phyloP scores from a whole-genome alignment of 2,329 filamentous ascomycete species.

The Arthrobotrys sinensis region DNA sequence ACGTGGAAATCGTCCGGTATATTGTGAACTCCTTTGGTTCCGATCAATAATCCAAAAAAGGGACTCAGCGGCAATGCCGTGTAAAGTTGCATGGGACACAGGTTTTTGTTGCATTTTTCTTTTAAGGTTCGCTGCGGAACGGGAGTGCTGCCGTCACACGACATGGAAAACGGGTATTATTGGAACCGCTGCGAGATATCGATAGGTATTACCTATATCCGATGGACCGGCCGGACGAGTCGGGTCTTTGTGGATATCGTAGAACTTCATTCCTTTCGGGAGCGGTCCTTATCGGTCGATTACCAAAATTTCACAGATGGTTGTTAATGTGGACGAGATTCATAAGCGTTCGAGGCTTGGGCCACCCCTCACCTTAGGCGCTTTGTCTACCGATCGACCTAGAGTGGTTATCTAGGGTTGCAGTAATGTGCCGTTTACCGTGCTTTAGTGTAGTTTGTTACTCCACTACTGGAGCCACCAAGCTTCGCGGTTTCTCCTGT shows the following conservation, averaged over 20 bases:
- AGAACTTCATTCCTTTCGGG: background rate
- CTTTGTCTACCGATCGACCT: conserved; percentile 9
- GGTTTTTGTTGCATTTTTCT: conserved; percentile 40
- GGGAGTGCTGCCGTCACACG: conserved; percentile 27
- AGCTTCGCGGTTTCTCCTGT: conserved; percentile 11
- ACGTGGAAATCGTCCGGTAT: conserved; percentile 26
- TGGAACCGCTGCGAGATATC: background rate
- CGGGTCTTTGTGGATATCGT: background rate
- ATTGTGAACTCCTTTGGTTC: background rate
- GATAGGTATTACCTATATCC: conserved; percentile 15
- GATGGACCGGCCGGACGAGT: conserved; percentile 12
- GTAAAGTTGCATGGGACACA: background rate
- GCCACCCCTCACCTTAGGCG: conserved; percentile 17
- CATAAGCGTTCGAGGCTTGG: conserved; percentile 49
- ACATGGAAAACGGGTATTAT: conserved; percentile 27
- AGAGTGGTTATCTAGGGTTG: conserved; percentile 19
- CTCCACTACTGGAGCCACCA: background rate
- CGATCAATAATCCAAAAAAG: conserved; percentile 1
- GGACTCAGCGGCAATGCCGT: conserved; percentile 15
- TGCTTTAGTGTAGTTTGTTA: conserved; percentile 17
- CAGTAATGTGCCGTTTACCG: conserved; percentile 38
- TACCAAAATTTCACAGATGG: conserved; percentile 9
- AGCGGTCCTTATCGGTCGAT: conserved; percentile 37
- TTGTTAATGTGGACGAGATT: conserved; percentile 20
- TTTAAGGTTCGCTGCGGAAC: conserved; percentile 41